Evolutionary conservation across 2,329 filamentous ascomycete species (phyloP).

Genomic region (Sclerotinia subarctica): DNA sequence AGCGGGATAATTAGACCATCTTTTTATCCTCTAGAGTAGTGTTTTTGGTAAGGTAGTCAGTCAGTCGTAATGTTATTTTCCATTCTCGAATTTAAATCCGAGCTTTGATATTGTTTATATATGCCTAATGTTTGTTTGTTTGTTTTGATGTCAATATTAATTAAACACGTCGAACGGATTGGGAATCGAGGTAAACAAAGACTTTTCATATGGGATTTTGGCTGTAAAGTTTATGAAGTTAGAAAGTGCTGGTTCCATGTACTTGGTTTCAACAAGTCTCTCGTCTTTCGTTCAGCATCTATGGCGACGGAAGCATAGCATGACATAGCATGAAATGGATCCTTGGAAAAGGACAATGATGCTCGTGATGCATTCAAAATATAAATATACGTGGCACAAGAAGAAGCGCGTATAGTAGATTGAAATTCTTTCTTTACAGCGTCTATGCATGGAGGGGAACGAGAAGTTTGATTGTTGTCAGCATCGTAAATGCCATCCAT

Average conservation of each 20-base stretch:
- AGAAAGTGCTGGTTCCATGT: neutral
- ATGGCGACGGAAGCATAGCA: neutral
- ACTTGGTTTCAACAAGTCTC: neutral
- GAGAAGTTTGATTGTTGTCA: neutral
- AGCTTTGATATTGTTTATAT: neutral
- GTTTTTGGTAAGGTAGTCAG: neutral
- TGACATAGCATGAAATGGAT: neutral
- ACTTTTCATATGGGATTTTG: neutral
- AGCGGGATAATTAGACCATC: neutral
- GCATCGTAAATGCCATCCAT: neutral
- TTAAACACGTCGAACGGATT: neutral
- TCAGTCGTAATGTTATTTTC: neutral
- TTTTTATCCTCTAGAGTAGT: neutral
- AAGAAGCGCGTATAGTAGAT: neutral
- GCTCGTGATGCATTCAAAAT: neutral
- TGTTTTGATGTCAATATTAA: neutral
- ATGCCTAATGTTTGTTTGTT: neutral
- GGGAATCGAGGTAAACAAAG: neutral
- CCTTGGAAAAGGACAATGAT: neutral
- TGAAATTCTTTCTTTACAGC: neutral
- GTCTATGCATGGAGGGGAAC: neutral
- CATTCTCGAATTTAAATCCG: neutral
- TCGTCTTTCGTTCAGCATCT: neutral
- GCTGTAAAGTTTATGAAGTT: too few species aligned
- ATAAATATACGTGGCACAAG: constrained; percentile 13